A percentile compares a stretch with the other conserved stretches of the same genome.
phyloP scores from a whole-genome alignment of 139 green algal genomes.

The Micractinium sp. region DNA sequence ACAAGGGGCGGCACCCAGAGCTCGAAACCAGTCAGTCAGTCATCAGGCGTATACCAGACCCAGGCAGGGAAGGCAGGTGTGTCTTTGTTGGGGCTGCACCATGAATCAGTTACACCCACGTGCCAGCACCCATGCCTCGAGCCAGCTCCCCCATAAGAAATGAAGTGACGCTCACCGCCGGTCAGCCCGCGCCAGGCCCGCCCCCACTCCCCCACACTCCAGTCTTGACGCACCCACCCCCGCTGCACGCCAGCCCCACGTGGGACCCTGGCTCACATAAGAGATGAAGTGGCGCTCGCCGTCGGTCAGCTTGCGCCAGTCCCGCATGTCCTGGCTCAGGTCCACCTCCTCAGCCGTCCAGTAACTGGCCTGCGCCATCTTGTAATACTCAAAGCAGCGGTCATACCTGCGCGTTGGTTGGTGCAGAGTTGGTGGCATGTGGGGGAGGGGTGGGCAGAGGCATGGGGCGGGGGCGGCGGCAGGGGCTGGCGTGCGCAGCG shows the following conservation, averaged over 20 bases:
- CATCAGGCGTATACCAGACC: too few relatives aligned
- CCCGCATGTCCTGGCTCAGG: conserved; percentile 66
- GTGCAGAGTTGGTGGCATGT: background rate
- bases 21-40: too few relatives aligned
- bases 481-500: background rate
- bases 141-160: conserved; percentile 68
- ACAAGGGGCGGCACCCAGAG: too few relatives aligned
- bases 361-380: conserved; percentile 77
- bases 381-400: conserved; percentile 75
- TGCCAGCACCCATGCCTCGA: too few relatives aligned
- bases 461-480: background rate
- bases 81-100: too few relatives aligned
- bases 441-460: background rate
- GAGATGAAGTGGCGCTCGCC: conserved; percentile 86
- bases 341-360: conserved; percentile 89
- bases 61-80: too few relatives aligned
- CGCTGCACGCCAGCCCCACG: too few relatives aligned
- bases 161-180: conserved; percentile 82
- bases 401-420: conserved; percentile 16
- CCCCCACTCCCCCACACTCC: too few relatives aligned
- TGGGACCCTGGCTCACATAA: too few relatives aligned
- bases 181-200: conserved; percentile 69
- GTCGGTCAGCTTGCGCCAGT: conserved; percentile 70
- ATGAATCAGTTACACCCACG: too few relatives aligned
- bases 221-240: too few relatives aligned